phyloP scores from a whole-genome alignment of 179 eudicot genomes.

The Nepenthes alata region DNA sequence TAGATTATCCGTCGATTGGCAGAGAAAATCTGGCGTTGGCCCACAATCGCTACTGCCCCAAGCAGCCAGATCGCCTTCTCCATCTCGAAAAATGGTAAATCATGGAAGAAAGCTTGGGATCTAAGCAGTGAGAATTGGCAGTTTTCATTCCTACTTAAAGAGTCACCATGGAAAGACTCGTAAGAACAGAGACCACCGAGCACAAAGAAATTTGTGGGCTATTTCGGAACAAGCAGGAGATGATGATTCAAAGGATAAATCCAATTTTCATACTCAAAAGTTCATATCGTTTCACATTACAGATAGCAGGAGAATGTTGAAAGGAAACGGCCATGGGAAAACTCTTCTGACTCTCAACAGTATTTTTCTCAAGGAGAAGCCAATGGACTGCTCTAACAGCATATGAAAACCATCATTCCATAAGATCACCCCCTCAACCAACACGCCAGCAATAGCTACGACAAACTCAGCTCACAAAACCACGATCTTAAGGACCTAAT shows the following conservation, averaged over 20 bases:
- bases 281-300: too few relatives aligned
- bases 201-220: too few relatives aligned
- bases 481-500: neutral
- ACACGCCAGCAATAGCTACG: neutral
- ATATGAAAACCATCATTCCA: constrained; percentile 36
- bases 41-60: neutral
- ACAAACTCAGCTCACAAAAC: constrained; percentile 1
- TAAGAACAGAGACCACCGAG: neutral
- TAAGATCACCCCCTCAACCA: neutral
- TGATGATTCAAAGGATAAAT: too few relatives aligned
- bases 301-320: too few relatives aligned
- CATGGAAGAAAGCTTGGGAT: too few relatives aligned
- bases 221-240: too few relatives aligned
- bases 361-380: neutral
- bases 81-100: too few relatives aligned
- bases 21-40: constrained; percentile 2
- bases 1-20: neutral
- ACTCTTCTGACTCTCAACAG: neutral
- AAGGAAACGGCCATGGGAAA: too few relatives aligned
- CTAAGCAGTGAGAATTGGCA: neutral
- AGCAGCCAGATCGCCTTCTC: too few relatives aligned
- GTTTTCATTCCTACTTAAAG: neutral
- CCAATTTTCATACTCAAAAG: too few relatives aligned
- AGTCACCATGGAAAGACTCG: neutral
- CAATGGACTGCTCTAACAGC: constrained; percentile 52